These are phyloP conservation scores for Hypomyces rosellus DNA, from an alignment of 2,329 filamentous ascomycete genomes.

Conservation along the genomic window DNA sequence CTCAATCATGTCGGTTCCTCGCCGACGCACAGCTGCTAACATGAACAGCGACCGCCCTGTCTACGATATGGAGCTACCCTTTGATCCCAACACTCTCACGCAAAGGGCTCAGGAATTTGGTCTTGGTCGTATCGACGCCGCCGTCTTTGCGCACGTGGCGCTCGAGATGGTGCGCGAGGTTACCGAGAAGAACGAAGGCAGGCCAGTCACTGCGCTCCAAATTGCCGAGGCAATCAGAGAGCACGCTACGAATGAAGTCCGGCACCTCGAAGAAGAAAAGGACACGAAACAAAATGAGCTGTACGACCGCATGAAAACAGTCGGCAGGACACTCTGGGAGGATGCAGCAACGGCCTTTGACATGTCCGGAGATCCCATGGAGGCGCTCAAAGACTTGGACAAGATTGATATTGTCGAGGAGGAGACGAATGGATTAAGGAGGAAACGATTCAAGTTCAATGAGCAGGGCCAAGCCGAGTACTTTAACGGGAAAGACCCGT, in stretches of 20 bases:
- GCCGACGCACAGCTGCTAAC: not conserved
- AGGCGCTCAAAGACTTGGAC: conserved; percentile 5
- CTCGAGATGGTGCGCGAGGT: conserved; percentile 16
- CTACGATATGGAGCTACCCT: conserved; percentile 14
- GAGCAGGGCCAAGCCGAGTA: conserved; percentile 20
- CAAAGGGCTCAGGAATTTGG: conserved; percentile 15
- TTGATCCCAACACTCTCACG: conserved; percentile 15
- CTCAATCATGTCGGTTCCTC: conserved; percentile 11
- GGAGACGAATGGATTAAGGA: conserved; percentile 10
- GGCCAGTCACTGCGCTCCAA: conserved; percentile 14
- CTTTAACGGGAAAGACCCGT: conserved; percentile 26
- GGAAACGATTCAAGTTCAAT: conserved; percentile 25
- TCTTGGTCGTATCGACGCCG: conserved; percentile 16
- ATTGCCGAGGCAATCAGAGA: conserved; percentile 18
- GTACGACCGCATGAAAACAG: not conserved
- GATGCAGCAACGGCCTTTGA: not conserved
- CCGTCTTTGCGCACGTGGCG: conserved; percentile 17
- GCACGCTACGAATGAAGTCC: conserved; percentile 15
- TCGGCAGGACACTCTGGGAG: conserved; percentile 2
- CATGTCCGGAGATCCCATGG: conserved; percentile 1
- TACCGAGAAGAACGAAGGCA: conserved; percentile 1
- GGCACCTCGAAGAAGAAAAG: conserved; percentile 5
- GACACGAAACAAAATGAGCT: not conserved
- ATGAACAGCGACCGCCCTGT: conserved; percentile 2
- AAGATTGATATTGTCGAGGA: conserved; percentile 9